Evolutionary conservation across 108 stramenopile genomes (phyloP), one percentile per base, ranked within the genome.

Genomic region (Pseudonitzschia pungens): DNA sequence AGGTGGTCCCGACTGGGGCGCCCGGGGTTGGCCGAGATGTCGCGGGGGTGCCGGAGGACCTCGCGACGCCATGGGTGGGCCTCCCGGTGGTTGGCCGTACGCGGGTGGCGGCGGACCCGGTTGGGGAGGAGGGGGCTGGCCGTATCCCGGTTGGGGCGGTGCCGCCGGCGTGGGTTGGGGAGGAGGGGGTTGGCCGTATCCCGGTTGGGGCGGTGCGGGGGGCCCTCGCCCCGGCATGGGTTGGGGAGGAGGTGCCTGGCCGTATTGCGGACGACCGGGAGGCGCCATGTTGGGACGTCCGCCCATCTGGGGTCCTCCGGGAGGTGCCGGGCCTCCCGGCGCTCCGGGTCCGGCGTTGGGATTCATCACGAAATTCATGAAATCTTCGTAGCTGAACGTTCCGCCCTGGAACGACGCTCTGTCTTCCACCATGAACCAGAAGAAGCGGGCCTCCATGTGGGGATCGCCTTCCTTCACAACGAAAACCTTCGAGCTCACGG

Each of bases 401-500:
- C 98, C 98, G 20, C 97, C 97, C 33, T 87, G 84, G 82, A 97
- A 98, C 9, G 90, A 85, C 50, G 97, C 96, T 53, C 95, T 79
- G 79, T 99, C 98, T 86, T 99, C 98, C 4, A 99, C 89, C 65
- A 99, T 79, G 77, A 91, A 84, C 93, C 95, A 96, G 73, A 87
- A 94, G 85, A 99, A 99, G 28, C 93, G 92, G 53, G 83, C 75
- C 71, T 96, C 96, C 70, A 93, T 52, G 51, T 80, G 80, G n/a
- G 72, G 79, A 81, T 98, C 97, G 20, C 96, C 97, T 75, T 99
- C 97, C 41, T 89, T 78, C 58, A 98, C 85, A 64, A 99, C 76
- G 42, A 75, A 70, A 33, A 98, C 80, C 82, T 94, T 93, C 18
- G 81, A 65, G 15, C 64, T 68, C 5, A 81, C 76, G 10, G 70